Percentiles rank a stretch among this genome's conserved stretches.
Evolutionary conservation across 73 alveolate species (phyloP).

Genomic region (Blepharisma stoltei): DNA sequence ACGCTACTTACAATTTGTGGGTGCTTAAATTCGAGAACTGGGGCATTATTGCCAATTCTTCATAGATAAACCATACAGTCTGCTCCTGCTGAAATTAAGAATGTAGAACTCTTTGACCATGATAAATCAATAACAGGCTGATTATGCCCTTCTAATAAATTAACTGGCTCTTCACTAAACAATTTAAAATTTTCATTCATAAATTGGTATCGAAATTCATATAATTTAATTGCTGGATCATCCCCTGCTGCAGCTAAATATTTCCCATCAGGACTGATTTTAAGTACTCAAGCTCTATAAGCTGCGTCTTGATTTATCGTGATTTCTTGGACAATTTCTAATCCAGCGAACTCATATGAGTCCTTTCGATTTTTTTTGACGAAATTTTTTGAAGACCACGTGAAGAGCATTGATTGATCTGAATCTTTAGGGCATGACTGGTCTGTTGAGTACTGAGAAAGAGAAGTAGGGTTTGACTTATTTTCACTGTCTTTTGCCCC

Average conservation of each 20-base stretch:
- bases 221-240: background rate
- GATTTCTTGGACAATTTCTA: slow-evolving; percentile 1
- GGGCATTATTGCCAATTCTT: background rate
- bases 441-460: background rate
- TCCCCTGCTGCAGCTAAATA: slow-evolving; percentile 17
- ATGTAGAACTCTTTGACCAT: background rate
- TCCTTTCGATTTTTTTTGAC: background rate
- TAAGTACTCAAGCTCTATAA: background rate
- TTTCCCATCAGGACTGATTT: slow-evolving; percentile 23
- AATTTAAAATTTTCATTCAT: background rate
- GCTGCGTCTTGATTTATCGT: background rate
- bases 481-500: background rate
- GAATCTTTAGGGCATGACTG: background rate
- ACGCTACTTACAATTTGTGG: background rate
- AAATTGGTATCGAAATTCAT: background rate
- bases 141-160: background rate
- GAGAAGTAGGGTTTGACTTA: too few relatives aligned
- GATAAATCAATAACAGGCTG: background rate
- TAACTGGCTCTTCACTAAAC: background rate
- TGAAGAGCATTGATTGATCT: background rate
- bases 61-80: slow-evolving; percentile 23
- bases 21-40: background rate
- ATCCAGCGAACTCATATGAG: background rate
- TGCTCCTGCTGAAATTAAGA: background rate
- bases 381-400: background rate